These are phyloP conservation scores for Neoascochyta sp. DNA, from an alignment of 2,329 filamentous ascomycete genomes.

Conservation along the genomic window DNA sequence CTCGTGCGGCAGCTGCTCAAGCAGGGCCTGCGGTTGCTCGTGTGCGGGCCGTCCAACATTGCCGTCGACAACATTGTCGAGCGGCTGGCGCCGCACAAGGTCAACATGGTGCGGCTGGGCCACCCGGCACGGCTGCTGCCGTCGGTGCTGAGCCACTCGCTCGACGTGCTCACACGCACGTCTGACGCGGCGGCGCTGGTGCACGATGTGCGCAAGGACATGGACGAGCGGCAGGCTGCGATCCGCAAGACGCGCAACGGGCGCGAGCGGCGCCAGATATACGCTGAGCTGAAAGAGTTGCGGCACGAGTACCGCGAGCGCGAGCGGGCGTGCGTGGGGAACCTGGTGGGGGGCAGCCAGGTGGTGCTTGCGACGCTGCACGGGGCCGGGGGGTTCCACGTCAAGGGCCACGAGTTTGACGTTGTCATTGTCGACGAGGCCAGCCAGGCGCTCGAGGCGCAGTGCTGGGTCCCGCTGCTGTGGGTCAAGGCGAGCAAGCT, in stretches of 20 bases:
- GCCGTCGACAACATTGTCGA: constrained; percentile 98
- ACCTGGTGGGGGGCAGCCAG: constrained; percentile 70
- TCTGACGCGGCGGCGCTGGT: constrained; percentile 89
- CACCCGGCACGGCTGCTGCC: constrained; percentile 89
- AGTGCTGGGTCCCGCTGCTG: constrained; percentile 91
- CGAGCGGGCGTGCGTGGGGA: constrained; percentile 75
- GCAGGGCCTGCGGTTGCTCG: constrained; percentile 69
- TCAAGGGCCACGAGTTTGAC: constrained; percentile 78
- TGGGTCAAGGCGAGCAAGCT: constrained; percentile 69
- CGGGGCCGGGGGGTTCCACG: constrained; percentile 80
- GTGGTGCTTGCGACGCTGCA: constrained; percentile 92
- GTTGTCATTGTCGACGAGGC: constrained; percentile 95
- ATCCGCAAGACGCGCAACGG: constrained; percentile 83
- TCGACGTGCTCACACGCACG: constrained; percentile 85
- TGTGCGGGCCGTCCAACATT: constrained; percentile 96
- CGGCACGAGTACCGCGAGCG: constrained; percentile 84
- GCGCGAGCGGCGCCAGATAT: constrained; percentile 75
- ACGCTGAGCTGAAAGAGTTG: constrained; percentile 77
- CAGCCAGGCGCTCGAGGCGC: constrained; percentile 90
- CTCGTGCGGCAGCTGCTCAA: constrained; percentile 86
- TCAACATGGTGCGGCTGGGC: constrained; percentile 84
- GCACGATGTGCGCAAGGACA: constrained; percentile 83
- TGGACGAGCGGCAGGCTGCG: constrained; percentile 85
- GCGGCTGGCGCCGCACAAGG: constrained; percentile 75
- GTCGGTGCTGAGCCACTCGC: constrained; percentile 80